Conservation (phyloP, 495 filamentous ascomycete species). For the Penicillium lagena region DNA sequence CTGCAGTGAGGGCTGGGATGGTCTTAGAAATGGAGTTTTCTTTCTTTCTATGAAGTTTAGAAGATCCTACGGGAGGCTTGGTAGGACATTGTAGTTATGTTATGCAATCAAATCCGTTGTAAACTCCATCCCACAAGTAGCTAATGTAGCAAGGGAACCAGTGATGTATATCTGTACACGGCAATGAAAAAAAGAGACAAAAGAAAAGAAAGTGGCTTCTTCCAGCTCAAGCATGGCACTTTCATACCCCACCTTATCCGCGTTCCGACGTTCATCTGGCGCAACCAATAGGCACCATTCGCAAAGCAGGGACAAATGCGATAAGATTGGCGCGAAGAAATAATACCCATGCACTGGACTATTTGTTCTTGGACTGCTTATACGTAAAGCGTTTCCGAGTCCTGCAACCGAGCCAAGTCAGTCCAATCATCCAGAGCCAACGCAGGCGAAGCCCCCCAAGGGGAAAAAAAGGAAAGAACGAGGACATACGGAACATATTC, state of each 20-base stretch:
- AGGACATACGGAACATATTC: conserved; percentile 82
- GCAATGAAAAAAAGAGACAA: conserved; percentile 13
- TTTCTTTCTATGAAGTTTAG: neutral
- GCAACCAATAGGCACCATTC: too few relatives aligned
- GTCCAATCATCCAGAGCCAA: neutral
- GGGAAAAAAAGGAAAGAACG: neutral
- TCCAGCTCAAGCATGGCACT: neutral
- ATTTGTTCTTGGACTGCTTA: conserved; percentile 74
- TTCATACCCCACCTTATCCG: too few relatives aligned
- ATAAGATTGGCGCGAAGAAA: too few relatives aligned
- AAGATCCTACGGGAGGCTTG: too few relatives aligned
- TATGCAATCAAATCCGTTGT: conserved; percentile 13
- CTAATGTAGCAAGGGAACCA: conserved; percentile 20
- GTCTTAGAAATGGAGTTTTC: conserved; percentile 17
- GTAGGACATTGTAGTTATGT: neutral
- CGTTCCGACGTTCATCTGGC: too few relatives aligned
- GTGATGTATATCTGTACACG: conserved; percentile 25
- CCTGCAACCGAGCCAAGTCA: conserved; percentile 19
- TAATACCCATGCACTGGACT: conserved; percentile 12
- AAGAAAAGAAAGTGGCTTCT: neutral
- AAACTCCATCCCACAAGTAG: conserved; percentile 23
- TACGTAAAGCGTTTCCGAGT: conserved; percentile 83
- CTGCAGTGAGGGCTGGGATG: conserved; percentile 9
- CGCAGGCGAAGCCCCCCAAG: too few relatives aligned
- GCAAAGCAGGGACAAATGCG: too few relatives aligned